Conservation (phyloP, 2,329 filamentous ascomycete species). For the Allantophomopsis cytisporea region DNA sequence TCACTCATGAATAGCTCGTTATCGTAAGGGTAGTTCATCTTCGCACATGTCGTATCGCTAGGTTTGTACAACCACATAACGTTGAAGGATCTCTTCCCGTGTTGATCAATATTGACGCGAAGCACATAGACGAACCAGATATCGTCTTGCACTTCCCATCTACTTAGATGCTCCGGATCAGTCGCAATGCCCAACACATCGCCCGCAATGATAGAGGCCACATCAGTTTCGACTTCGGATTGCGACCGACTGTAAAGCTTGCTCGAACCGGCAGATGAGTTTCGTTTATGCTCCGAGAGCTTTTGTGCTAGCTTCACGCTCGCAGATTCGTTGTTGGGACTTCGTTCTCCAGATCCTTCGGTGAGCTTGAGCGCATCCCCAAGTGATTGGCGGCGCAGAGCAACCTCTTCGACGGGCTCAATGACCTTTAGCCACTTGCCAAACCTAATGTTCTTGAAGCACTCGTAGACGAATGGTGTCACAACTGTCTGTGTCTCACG, state of each 20-base stretch:
- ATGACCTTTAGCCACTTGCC: conserved; percentile 31
- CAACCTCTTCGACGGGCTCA: conserved; percentile 13
- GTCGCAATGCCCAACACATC: conserved; percentile 28
- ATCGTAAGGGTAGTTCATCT: conserved; percentile 51
- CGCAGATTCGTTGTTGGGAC: no score
- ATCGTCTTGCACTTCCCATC: conserved; percentile 27
- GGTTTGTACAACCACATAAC: conserved; percentile 66
- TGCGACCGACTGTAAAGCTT: no score
- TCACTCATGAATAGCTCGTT: conserved; percentile 70
- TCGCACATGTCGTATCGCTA: conserved; percentile 54
- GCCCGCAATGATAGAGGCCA: conserved; percentile 33
- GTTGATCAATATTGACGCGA: conserved; percentile 24
- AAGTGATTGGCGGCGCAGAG: conserved; percentile 12
- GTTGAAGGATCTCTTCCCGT: conserved; percentile 33
- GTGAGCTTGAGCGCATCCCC: conserved; percentile 4
- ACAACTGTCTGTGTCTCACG: conserved; percentile 40
- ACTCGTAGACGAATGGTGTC: conserved; percentile 52
- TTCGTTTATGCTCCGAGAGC: no score
- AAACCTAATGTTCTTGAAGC: conserved; percentile 52
- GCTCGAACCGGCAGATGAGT: no score
- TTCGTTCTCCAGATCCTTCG: no score
- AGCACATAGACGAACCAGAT: conserved; percentile 64
- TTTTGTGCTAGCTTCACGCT: no score
- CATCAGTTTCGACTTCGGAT: conserved; percentile 14
- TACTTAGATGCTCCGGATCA: conserved; percentile 10